Conservation (phyloP, 2,329 filamentous ascomycete species). For the Alternaria infectoria region DNA sequence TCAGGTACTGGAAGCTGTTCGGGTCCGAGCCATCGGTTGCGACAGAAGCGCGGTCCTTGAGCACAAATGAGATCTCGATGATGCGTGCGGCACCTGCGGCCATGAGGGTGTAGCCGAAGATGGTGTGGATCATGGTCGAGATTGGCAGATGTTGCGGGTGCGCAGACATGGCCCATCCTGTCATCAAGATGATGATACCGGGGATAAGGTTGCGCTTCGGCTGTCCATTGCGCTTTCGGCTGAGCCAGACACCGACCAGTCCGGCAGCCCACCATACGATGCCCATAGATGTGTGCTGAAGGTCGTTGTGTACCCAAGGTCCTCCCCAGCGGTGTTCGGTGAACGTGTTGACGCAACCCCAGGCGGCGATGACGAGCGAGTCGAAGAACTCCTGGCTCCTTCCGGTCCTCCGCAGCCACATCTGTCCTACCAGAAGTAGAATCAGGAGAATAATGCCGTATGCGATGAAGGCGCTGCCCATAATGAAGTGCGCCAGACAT, state of each 20-base stretch:
- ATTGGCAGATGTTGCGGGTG: conserved; percentile 85
- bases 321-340: conserved; percentile 95
- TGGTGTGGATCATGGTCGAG: conserved; percentile 83
- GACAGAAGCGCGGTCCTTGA: conserved; percentile 72
- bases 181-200: conserved; percentile 86
- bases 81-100: conserved; percentile 82
- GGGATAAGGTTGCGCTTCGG: conserved; percentile 94
- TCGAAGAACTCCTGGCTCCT: conserved; percentile 98
- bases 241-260: conserved; percentile 89
- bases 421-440: conserved; percentile 84
- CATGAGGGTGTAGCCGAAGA: conserved; percentile 97
- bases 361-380: conserved; percentile 85
- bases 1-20: conserved; percentile 75
- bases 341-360: conserved; percentile 98
- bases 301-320: conserved; percentile 88
- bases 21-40: conserved; percentile 71
- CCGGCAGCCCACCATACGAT: conserved; percentile 98
- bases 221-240: conserved; percentile 78
- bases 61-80: conserved; percentile 88
- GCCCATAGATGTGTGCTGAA: conserved; percentile 99
- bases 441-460: conserved; percentile 90
- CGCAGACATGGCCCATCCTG: conserved; percentile 93
- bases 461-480: conserved; percentile 94
- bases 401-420: conserved; percentile 81
- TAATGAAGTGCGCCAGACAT: conserved; percentile 96